A percentile compares a stretch with the other conserved stretches of the same genome.
Conservation (phyloP, 176 grass and related monocot species). For the Triticum urartu region DNA sequence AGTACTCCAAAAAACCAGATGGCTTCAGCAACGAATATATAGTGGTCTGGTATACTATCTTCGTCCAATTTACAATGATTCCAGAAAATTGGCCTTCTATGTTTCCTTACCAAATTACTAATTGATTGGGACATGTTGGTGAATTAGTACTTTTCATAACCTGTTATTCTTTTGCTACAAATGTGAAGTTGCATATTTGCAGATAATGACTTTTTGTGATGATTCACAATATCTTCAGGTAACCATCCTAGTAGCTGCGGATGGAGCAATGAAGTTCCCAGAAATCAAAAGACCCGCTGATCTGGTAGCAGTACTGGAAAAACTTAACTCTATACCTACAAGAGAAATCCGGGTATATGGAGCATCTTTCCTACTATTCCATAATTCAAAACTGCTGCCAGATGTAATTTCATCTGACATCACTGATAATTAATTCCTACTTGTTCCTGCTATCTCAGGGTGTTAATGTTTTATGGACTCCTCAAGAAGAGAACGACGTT, state of each 20-base stretch:
- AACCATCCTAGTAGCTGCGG: constrained; percentile 29
- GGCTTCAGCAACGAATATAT: constrained; percentile 37
- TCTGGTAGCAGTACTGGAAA: background rate
- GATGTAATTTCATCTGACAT: background rate
- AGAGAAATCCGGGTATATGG: background rate
- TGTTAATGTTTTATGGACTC: background rate
- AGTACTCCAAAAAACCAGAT: constrained; percentile 22
- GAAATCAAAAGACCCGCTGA: background rate
- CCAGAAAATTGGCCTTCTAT: background rate
- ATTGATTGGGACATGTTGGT: background rate
- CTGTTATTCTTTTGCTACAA: background rate
- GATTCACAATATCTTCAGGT: background rate
- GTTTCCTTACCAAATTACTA: background rate
- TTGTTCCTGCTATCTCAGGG: background rate
- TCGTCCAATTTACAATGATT: background rate
- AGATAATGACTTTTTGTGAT: background rate
- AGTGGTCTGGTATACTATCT: constrained; percentile 7
- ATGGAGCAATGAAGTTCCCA: constrained; percentile 17
- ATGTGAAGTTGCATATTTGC: background rate
- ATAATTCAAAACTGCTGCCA: background rate
- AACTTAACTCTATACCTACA: background rate
- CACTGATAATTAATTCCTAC: background rate
- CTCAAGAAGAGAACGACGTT: background rate
- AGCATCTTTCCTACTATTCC: background rate
- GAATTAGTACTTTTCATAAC: too few relatives aligned